Conservation (phyloP, 768 basidiomycete species). For the Ephemerocybe angulata region DNA sequence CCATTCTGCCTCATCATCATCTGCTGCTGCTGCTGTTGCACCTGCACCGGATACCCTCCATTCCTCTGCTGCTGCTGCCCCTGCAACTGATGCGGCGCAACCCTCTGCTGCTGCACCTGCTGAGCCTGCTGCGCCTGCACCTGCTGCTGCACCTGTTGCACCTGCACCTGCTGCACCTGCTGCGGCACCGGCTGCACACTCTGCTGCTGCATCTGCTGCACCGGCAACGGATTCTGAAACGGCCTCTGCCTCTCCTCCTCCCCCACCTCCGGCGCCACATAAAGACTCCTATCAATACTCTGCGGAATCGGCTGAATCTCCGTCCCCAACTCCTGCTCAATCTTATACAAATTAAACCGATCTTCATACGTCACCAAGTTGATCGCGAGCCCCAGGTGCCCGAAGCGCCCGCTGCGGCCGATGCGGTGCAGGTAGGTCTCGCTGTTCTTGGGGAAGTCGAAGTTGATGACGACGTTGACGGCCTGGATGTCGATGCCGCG, state of each 20-base stretch:
- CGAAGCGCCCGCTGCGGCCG: conserved; percentile 95
- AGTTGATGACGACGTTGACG: conserved; percentile 99
- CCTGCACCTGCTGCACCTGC: conserved; percentile 21
- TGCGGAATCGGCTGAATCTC: conserved; percentile 96
- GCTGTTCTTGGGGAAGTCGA: conserved; percentile 98
- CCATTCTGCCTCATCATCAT: conserved; percentile 19
- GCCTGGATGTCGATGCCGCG: conserved; percentile 99
- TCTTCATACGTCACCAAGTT: conserved; percentile 98
- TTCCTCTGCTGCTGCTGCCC: conserved; percentile 4
- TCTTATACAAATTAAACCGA: conserved; percentile 94
- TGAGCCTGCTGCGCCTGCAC: conserved; percentile 8
- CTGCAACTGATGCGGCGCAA: neutral
- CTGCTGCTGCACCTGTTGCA: conserved; percentile 18
- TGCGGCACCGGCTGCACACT: conserved; percentile 21
- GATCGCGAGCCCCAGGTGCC: conserved; percentile 95
- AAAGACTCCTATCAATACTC: conserved; percentile 84
- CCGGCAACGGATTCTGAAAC: conserved; percentile 30
- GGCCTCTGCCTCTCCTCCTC: conserved; percentile 41
- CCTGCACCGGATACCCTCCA: conserved; percentile 13
- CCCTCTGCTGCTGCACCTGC: conserved; percentile 9
- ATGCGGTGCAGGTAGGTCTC: conserved; percentile 99
- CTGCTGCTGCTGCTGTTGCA: conserved; percentile 17
- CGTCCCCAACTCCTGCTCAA: conserved; percentile 97
- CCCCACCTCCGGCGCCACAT: conserved; percentile 74
- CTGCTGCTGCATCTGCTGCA: conserved; percentile 23